Evolutionary conservation across 2,329 filamentous ascomycete species (phyloP).

Genomic region (Claviceps pazoutovae): DNA sequence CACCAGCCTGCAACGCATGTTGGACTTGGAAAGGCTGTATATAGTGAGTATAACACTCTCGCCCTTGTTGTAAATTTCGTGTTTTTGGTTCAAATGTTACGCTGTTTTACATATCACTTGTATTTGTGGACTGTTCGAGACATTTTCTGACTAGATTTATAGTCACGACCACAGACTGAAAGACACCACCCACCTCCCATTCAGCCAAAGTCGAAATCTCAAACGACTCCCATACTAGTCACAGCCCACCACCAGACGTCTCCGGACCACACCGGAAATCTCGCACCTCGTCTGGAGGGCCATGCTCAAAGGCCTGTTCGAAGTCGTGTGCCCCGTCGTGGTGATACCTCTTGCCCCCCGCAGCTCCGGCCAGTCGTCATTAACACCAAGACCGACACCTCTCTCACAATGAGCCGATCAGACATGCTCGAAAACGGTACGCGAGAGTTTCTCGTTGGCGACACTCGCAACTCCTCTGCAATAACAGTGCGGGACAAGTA

Average conservation of each 20-base stretch:
- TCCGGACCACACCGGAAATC: conserved; percentile 6
- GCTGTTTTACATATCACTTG: neutral
- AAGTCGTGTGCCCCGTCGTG: neutral
- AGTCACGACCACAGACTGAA: conserved; percentile 8
- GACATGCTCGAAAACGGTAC: conserved; percentile 4
- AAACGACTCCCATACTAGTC: neutral
- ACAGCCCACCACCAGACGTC: neutral
- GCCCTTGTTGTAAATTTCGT: neutral
- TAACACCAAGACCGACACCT: conserved; percentile 5
- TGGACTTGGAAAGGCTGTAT: conserved; percentile 43
- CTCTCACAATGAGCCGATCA: conserved; percentile 2
- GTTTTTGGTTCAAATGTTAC: neutral
- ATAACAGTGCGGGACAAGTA: conserved; percentile 10
- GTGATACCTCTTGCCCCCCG: conserved; percentile 4
- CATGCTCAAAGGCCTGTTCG: conserved; percentile 2
- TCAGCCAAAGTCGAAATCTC: conserved; percentile 2
- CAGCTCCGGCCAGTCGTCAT: conserved; percentile 8
- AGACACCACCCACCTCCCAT: conserved; percentile 7
- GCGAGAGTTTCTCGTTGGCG: conserved; percentile 3
- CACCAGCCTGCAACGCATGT: conserved; percentile 43
- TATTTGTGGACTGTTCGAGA: neutral
- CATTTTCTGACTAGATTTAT: neutral
- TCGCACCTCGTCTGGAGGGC: conserved; percentile 5
- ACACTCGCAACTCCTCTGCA: conserved; percentile 3
- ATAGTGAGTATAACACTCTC: conserved; percentile 32